Base-by-base conservation (phyloP, 192 early-diverging fungal genomes). In the Backusella circina region DNA sequence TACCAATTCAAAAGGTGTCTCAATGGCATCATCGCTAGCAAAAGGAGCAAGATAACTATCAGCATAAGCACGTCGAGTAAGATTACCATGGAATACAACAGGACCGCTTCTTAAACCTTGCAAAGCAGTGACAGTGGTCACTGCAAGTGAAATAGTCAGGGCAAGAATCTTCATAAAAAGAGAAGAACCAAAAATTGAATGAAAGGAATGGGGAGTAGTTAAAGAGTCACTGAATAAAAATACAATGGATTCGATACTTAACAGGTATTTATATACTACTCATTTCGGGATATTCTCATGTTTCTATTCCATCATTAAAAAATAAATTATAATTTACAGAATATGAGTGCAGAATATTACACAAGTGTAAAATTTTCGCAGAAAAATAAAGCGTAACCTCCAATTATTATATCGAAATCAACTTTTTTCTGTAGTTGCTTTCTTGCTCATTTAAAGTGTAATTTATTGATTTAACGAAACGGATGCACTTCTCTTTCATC, bases 1-100 rank as follows among this genome's bases (percentile, higher is more conserved):
- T 54, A 78, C 41, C 13, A 78, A 41, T 68, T 74, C 77, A 32
- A 67, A 78, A 23, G 66, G 36, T 23, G 16, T 16, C 13, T 72
- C 70, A 16, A 26, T 13, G 32, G 51, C 70, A 36, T 77, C 64
- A 30, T 77, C 72, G 21, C 35, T n/a, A n/a, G 66, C 71, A 35
- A 74, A 78, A 12, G 72, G 47, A 35, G 69, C 32, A 38, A 69
- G 71, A 26, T 78, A 78, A 28, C 54, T 61, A 61, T 61, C 54
- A 12, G 54, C 54, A 61, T 61, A 61, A 61, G 8, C 54, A 13
- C 54, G 23, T 16, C 28, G 13, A 16, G 69, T 47, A 36, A 68
- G 33, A 30, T 70, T 70, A 47, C 69, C 69, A 23, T 70, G 69
- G 16, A 70, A 38, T 47, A 70, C 37, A 23, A 41, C 69, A 18